A percentile compares a stretch with the other conserved stretches of the same genome.
These are phyloP conservation scores for Clonostachys solani DNA, from an alignment of 2,329 filamentous ascomycete species.

Conservation along the genomic window DNA sequence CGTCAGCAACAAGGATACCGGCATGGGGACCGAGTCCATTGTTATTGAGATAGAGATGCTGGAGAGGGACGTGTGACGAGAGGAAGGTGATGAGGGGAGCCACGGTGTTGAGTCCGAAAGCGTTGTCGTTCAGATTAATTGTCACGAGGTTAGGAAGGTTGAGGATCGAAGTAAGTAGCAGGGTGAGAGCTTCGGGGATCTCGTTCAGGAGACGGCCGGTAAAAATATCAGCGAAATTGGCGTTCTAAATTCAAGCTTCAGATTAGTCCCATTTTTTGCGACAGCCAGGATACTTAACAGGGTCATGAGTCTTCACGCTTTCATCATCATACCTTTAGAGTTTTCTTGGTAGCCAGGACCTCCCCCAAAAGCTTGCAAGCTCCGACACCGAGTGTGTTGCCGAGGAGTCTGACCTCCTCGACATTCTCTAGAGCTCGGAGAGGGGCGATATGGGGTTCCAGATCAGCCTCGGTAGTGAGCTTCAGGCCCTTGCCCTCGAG, in stretches of 20 bases:
- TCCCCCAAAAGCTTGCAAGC: slow-evolving; percentile 83
- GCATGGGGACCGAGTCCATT: slow-evolving; percentile 93
- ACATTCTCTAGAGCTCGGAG: slow-evolving; percentile 69
- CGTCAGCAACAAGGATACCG: slow-evolving; percentile 83
- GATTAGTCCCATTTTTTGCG: neutral
- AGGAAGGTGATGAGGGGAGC: slow-evolving; percentile 92
- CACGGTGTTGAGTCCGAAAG: slow-evolving; percentile 93
- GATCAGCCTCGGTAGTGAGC: slow-evolving; percentile 82
- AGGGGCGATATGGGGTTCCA: slow-evolving; percentile 76
- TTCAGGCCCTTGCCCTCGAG: slow-evolving; percentile 90
- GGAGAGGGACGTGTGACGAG: slow-evolving; percentile 79
- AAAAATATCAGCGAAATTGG: slow-evolving; percentile 96
- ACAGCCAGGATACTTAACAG: too few relatives aligned
- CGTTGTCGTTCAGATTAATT: slow-evolving; percentile 95
- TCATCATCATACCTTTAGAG: slow-evolving; percentile 56
- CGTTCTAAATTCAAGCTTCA: slow-evolving; percentile 43
- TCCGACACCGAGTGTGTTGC: slow-evolving; percentile 88
- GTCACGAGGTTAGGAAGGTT: slow-evolving; percentile 84
- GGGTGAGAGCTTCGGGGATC: slow-evolving; percentile 85
- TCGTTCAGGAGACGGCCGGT: slow-evolving; percentile 89
- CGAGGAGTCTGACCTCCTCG: slow-evolving; percentile 81
- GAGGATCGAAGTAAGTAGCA: slow-evolving; percentile 80
- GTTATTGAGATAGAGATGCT: slow-evolving; percentile 96
- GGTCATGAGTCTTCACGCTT: too few relatives aligned
- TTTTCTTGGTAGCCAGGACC: slow-evolving; percentile 80